Percentiles rank a stretch among this genome's conserved stretches.
These are phyloP conservation scores for Cadophora luteo-olivacea DNA, from an alignment of 2,329 filamentous ascomycete genomes.

Conservation along the genomic window DNA sequence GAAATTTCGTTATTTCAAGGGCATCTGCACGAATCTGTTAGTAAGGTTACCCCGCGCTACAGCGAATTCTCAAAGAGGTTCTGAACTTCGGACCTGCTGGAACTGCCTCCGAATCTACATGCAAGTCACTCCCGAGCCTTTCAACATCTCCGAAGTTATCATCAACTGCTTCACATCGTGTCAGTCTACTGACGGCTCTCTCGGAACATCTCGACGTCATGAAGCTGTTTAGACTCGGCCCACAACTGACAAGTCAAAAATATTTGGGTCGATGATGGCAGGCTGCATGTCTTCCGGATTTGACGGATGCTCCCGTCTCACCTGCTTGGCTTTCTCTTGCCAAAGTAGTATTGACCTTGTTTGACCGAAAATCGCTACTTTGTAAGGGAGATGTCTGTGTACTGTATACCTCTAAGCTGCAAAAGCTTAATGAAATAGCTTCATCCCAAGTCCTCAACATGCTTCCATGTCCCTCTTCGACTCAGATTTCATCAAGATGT, in stretches of 20 bases:
- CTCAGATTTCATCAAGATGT: neutral
- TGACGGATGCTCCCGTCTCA: conserved; percentile 14
- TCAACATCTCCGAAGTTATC: neutral
- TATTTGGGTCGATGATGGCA: neutral
- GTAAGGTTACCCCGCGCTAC: conserved; percentile 14
- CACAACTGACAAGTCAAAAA: conserved; percentile 1
- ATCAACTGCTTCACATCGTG: neutral
- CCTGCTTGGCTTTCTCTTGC: conserved; percentile 1
- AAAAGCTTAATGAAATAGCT: conserved; percentile 5
- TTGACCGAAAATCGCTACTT: neutral
- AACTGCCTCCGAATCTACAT: conserved; percentile 9
- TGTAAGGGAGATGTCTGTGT: neutral
- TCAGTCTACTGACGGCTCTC: neutral
- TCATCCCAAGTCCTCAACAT: neutral
- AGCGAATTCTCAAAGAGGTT: conserved; percentile 12
- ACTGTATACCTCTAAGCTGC: neutral
- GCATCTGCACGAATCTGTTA: neutral
- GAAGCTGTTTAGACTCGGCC: conserved; percentile 2
- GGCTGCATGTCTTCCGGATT: neutral
- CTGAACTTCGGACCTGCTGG: neutral
- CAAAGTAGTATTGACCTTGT: neutral
- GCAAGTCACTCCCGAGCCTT: conserved; percentile 2
- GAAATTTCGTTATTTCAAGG: neutral
- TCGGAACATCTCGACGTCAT: conserved; percentile 7
- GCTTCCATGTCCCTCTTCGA: neutral